Conservation (phyloP, 768 basidiomycete genomes). For the Pleurotus djamor region DNA sequence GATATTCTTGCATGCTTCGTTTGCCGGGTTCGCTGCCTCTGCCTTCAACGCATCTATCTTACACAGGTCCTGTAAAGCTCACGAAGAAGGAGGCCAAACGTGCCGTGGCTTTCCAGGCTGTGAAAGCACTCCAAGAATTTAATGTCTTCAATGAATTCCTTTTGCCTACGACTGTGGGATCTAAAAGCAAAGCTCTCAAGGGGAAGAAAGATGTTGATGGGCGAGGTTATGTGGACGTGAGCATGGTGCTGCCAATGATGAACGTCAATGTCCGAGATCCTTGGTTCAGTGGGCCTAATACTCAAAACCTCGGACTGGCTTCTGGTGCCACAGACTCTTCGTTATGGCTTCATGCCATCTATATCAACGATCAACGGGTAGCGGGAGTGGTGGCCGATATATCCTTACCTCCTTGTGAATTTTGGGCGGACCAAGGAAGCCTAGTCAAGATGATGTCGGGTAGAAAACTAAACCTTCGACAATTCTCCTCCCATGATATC, state of each 20-base stretch:
- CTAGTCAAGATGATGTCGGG: conserved; percentile 32
- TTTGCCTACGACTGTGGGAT: conserved; percentile 57
- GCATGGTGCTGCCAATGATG: conserved; percentile 51
- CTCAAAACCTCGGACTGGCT: neutral
- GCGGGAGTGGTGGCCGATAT: conserved; percentile 73
- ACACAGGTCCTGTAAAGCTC: conserved; percentile 53
- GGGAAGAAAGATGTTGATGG: conserved; percentile 50
- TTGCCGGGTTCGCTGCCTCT: conserved; percentile 72
- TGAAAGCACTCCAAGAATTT: conserved; percentile 63
- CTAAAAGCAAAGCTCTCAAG: conserved; percentile 19
- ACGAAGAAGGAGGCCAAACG: conserved; percentile 84
- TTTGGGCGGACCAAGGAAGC: conserved; percentile 31
- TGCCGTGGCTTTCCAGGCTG: conserved; percentile 78
- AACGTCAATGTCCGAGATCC: conserved; percentile 63
- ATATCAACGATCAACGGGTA: conserved; percentile 42
- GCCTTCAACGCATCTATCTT: conserved; percentile 48
- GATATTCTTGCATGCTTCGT: conserved; percentile 54
- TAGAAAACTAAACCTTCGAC: conserved; percentile 34
- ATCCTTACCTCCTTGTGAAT: conserved; percentile 42
- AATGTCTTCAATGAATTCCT: conserved; percentile 83
- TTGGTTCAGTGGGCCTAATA: conserved; percentile 49
- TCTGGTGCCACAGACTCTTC: conserved; percentile 11
- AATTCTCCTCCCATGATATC: conserved; percentile 16
- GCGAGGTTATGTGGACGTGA: conserved; percentile 45
- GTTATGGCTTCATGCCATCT: conserved; percentile 65